Base-by-base conservation (phyloP, 1,284 basidiomycete genomes). In the Sphaerobolus stellatus region DNA sequence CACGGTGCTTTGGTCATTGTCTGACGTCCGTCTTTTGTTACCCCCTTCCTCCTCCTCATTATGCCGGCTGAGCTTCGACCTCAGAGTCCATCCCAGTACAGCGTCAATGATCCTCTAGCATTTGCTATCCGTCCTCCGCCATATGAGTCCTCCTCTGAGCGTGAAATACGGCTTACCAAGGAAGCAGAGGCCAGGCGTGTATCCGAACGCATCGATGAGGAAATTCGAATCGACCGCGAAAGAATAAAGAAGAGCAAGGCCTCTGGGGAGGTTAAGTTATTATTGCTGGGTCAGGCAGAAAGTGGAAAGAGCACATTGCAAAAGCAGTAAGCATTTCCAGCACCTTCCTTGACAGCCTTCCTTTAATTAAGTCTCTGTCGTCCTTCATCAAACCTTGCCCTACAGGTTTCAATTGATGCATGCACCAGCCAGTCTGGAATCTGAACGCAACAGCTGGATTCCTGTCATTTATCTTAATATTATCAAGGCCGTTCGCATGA, bases 401-500 rank as follows among this genome's bases (percentile, higher is more conserved):
- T 38, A n/a, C 25, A 54, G 53, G 31, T 89, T 91, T 63, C 88
- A 91, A 64, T 76, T 91, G 1, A 84, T 84, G 68, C 89, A 90
- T 62, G 82, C 87, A 2, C 83, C 85, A 6, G 76, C 81, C 55
- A 73, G 82, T 1, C 76, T 91, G 44, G 86, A 91, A 56, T 69
- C 74, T 54, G 85, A 88, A 68, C 82, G 84, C 20, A 82, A 84
- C 0, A 80, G 80, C 16, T 91, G 89, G 88, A 78, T 81, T 25
- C 85, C 87, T 2, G 83, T 90, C 49, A 86, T 91, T 27, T 88
- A 87, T 71, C 84, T 88, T 72, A 90, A 90, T 71, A 75, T 90
- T 62, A 79, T 91, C 75, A 88, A 87, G 66, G 86, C 87, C 50
- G 72, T 91, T 16, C 83, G 85, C 31, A 83, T 83, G 71, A 86